These are phyloP conservation scores for Exophiala viscosa DNA, from an alignment of 2,329 filamentous ascomycete genomes.

Conservation along the genomic window DNA sequence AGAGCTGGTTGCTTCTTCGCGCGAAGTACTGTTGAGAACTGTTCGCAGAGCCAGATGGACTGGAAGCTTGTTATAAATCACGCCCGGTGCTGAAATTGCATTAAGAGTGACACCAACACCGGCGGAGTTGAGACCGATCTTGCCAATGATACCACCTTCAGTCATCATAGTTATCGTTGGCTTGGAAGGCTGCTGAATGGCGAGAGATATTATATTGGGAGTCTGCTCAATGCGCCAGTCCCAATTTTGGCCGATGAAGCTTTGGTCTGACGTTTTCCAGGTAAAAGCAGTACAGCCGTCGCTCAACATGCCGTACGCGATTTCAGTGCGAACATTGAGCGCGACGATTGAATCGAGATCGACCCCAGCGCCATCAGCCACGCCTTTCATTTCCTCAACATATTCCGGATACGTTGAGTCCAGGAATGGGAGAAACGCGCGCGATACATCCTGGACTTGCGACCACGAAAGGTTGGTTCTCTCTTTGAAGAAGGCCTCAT, in stretches of 20 bases:
- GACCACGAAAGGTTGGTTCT: constrained; percentile 43
- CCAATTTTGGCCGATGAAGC: constrained; percentile 56
- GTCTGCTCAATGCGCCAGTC: constrained; percentile 52
- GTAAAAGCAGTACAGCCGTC: constrained; percentile 57
- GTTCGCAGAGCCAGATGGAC: constrained; percentile 54
- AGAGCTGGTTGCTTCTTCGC: constrained; percentile 44
- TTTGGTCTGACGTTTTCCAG: constrained; percentile 43
- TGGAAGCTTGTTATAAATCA: constrained; percentile 47
- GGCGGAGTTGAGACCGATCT: constrained; percentile 54
- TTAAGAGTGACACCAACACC: constrained; percentile 57
- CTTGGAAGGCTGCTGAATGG: constrained; percentile 43
- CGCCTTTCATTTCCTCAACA: constrained; percentile 38
- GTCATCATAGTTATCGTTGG: constrained; percentile 54
- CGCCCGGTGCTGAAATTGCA: constrained; percentile 51
- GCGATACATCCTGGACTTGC: constrained; percentile 45
- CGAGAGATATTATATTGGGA: constrained; percentile 50
- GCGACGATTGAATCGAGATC: constrained; percentile 54
- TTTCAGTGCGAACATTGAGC: constrained; percentile 58
- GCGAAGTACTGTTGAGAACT: constrained; percentile 48
- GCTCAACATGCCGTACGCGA: constrained; percentile 54
- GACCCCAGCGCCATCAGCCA: constrained; percentile 51
- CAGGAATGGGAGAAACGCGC: constrained; percentile 42
- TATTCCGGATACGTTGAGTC: constrained; percentile 32
- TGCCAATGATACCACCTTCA: constrained; percentile 56
- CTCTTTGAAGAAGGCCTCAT: constrained; percentile 28